Base-by-base conservation (phyloP, 225 moss, liverwort and hornwort genomes). In the Climacium dendroides region DNA sequence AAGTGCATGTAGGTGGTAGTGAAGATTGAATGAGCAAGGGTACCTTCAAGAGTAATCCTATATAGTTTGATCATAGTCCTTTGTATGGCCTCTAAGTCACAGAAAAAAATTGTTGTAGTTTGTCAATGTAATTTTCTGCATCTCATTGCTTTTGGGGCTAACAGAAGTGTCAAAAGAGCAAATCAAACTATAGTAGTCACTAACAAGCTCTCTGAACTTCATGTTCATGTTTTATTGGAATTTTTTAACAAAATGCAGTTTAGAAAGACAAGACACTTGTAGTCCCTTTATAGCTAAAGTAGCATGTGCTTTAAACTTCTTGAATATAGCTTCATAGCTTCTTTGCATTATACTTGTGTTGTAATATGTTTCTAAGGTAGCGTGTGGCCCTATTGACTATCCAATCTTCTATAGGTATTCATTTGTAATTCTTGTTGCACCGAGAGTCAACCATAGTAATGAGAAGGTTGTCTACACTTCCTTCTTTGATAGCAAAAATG, bases 241-340 rank as follows among this genome's bases (percentile, higher is more conserved):
- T 3, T 4, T 8, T 3, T 3, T 6, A 3, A 63, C 2, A 2
- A 17, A 5, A 2, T 17, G 9, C 8, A 17, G 63, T 0, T 32
- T 17, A 0, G 9, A 17, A 17, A 63, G 8, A 15, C 62, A 63
- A 5, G 16, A 6, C 0, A 62, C 0, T 15, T 0, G 4, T 1
- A 32, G n/a, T n/a, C 16, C 5, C 2, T 1, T 63, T 2, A 2
- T 0, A 63, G 2, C 2, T 0, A 2, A 4, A 5, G 0, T 1
- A 0, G 5, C 7, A 14, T 5, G 2, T 0, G 2, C 2, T 62
- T 30, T 62, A 1, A 62, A 62, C 4, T 62, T 62, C 7, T 32
- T 62, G 0, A 7, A 15, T 1, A 62, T 15, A 4, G 32, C 1
- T 5, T 8, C 8, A 1, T 70, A 70, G 8, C 70, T 41, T 0